Evolutionary conservation across 2,329 filamentous ascomycete species (phyloP), one percentile per base, ranked within the genome.

Genomic region (Fusarium tanahbumbuense): DNA sequence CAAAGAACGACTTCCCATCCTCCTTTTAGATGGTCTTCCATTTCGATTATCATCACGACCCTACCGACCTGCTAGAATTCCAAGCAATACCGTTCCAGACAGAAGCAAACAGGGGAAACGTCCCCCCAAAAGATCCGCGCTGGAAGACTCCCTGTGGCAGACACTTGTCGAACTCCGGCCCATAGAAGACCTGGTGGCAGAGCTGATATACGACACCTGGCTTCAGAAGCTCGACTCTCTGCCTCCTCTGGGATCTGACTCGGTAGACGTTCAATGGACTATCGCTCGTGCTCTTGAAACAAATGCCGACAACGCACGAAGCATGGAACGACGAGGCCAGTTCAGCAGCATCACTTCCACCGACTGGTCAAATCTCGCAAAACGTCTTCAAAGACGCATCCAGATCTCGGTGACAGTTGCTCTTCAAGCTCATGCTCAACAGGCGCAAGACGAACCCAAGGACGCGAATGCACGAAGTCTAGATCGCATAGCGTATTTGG

Each of bases 401-500:
- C 74, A 76, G 22, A 54, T 75, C 9, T 69, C 73, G 12, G 57
- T 57, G 0, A 47, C 71, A 5, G 42, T 70, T 8, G 56, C 62
- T 5, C 45, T 64, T 2, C 66, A 56, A 2, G 32, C 28, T 2
- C 60, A 64, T 23, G 56, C 65, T 11, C 66, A 45, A 6, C 50
- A 62, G 30, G 60, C 52, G 6, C 67, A 57, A 4, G 37, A 60
- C 4, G 58, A 68, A 4, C 47, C 66, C 1, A 72, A 70, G 8
- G 76, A 80, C 32, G 76, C 78, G 57, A 81, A 81, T 65, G 72
- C 82, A 56, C 78, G 80, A 18, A 79, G 81, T 22, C 78, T 86
- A 10, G 81, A 84, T 73, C 82, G 85, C 8, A 81, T 86, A 16
- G 78, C 82, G 2, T 86, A 86, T 73, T 78, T 86, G 13, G 85